Conservation (phyloP, 768 basidiomycete genomes). For the Astraeus odoratus region DNA sequence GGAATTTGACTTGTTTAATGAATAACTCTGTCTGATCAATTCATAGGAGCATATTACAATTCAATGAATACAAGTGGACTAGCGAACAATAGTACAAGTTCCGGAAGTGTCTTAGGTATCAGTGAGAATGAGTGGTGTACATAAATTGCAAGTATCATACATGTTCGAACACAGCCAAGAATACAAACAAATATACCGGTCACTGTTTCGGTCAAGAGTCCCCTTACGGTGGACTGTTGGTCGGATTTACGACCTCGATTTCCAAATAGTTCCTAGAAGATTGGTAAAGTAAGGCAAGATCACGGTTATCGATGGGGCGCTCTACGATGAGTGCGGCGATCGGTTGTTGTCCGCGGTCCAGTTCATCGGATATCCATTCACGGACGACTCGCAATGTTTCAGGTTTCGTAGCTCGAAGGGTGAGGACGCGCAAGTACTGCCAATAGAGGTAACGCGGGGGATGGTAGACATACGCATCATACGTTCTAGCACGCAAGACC, state of each 20-base stretch:
- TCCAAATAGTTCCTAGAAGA: neutral
- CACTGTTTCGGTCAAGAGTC: neutral
- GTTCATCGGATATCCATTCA: constrained; percentile 17
- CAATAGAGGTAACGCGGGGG: constrained; percentile 10
- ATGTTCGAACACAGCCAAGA: too few relatives aligned
- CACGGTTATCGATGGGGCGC: constrained; percentile 9
- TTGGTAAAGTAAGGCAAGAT: constrained; percentile 3
- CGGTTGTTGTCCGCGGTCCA: constrained; percentile 2
- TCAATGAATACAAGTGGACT: too few relatives aligned
- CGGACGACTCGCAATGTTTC: constrained; percentile 15
- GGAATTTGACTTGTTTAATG: too few relatives aligned
- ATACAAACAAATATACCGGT: too few relatives aligned
- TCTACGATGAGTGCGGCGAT: constrained; percentile 18
- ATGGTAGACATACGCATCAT: neutral
- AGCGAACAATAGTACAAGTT: too few relatives aligned
- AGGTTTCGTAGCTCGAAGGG: constrained; percentile 16
- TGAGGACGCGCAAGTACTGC: constrained; percentile 15
- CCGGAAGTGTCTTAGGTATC: too few relatives aligned
- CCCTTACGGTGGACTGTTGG: neutral
- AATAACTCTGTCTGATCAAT: too few relatives aligned
- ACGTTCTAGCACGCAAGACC: constrained; percentile 8
- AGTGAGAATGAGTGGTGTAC: too few relatives aligned
- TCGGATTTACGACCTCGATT: neutral
- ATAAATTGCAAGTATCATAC: too few relatives aligned
- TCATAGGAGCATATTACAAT: too few relatives aligned